phyloP scores from a whole-genome alignment of 176 grass and related monocot genomes.

The Rhipidocladum racemiflorum region DNA sequence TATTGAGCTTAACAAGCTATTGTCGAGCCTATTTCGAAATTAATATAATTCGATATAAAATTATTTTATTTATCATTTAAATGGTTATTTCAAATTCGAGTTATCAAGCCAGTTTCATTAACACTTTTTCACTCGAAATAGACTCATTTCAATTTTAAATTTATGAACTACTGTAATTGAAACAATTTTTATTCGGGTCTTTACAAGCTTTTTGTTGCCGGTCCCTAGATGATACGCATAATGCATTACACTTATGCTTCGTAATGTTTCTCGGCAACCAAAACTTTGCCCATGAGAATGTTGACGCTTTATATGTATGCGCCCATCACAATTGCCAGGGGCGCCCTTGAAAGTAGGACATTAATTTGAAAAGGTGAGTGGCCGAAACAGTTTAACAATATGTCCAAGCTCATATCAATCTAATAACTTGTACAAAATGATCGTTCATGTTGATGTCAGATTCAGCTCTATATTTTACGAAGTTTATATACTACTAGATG shows the following conservation, averaged over 20 bases:
- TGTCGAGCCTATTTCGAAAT: too few relatives aligned
- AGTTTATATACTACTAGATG: slow-evolving; percentile 1
- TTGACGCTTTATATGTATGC: background rate
- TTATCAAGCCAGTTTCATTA: too few relatives aligned
- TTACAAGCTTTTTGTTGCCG: too few relatives aligned
- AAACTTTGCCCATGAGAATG: background rate
- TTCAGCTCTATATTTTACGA: background rate
- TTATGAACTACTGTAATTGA: too few relatives aligned
- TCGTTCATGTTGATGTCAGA: background rate
- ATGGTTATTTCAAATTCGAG: too few relatives aligned
- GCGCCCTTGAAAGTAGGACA: background rate
- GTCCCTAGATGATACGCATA: too few relatives aligned
- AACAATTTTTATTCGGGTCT: too few relatives aligned
- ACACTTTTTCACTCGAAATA: too few relatives aligned
- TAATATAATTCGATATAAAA: too few relatives aligned
- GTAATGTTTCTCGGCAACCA: background rate
- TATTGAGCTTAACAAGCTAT: too few relatives aligned
- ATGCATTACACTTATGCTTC: background rate
- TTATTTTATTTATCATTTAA: too few relatives aligned
- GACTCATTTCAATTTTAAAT: too few relatives aligned
- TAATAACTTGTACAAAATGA: background rate
- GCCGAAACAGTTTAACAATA: background rate
- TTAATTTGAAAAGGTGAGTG: background rate
- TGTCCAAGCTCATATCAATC: background rate
- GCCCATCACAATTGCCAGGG: background rate